Evolutionary conservation across 163 green algal species (phyloP).

Genomic region (Scenedesmus sp.): DNA sequence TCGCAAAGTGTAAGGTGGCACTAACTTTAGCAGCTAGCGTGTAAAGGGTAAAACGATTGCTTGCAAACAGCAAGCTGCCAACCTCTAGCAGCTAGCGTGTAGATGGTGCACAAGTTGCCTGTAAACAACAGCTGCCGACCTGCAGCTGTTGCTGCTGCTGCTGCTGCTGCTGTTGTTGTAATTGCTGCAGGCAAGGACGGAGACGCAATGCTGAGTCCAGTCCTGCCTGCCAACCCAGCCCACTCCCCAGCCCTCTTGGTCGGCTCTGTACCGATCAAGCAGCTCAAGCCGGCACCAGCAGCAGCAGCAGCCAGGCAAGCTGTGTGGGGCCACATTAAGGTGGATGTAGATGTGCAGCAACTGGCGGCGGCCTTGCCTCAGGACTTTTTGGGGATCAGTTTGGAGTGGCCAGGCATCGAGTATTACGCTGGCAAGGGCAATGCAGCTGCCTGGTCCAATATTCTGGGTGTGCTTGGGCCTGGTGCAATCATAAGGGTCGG

Average conservation of each 20-base stretch:
- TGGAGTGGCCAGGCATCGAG: conserved; percentile 31
- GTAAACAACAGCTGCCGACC: not conserved
- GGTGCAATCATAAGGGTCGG: conserved; percentile 25
- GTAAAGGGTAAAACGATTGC: too few relatives aligned
- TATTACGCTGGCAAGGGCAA: conserved; percentile 6
- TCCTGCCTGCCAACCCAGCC: not conserved
- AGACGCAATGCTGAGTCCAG: not conserved
- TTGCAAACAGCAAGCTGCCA: too few relatives aligned
- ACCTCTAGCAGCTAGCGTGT: not conserved
- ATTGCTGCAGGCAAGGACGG: conserved; percentile 12
- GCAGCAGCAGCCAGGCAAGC: not conserved
- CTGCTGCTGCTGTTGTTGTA: not conserved
- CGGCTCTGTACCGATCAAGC: not conserved
- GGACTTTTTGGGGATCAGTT: conserved; percentile 5
- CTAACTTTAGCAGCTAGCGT: too few relatives aligned
- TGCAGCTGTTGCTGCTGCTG: not conserved
- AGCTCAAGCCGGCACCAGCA: not conserved
- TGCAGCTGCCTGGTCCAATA: conserved; percentile 8
- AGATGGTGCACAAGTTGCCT: not conserved
- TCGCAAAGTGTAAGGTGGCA: too few relatives aligned
- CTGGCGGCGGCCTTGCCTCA: not conserved
- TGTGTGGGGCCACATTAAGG: not conserved
- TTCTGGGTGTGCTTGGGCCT: conserved; percentile 10
- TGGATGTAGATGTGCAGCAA: not conserved
- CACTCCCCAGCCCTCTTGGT: not conserved